Percentiles rank a stretch among this genome's conserved stretches.
These are phyloP conservation scores for Cadophora sp. DNA, from an alignment of 2,329 filamentous ascomycete species.

Conservation along the genomic window DNA sequence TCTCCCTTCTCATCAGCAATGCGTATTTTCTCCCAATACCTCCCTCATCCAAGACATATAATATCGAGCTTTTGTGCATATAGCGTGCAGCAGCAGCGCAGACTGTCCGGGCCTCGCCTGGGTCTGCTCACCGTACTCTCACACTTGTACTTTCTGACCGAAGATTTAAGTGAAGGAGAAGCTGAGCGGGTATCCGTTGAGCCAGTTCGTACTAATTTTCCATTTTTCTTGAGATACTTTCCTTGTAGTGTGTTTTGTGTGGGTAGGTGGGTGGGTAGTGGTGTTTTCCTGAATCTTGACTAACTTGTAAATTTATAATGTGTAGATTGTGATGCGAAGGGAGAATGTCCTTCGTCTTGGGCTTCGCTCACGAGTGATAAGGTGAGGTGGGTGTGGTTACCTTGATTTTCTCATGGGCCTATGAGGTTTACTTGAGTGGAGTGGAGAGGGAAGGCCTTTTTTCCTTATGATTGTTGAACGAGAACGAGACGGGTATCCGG, in stretches of 20 bases:
- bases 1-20: background rate
- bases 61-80: too few relatives aligned
- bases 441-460: too few relatives aligned
- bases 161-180: background rate
- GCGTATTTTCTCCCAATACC: too few relatives aligned
- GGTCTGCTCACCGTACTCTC: background rate
- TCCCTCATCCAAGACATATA: too few relatives aligned
- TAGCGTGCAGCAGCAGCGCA: background rate
- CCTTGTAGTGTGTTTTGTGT: too few relatives aligned
- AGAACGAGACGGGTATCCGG: too few relatives aligned
- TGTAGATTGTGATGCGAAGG: conserved; percentile 6
- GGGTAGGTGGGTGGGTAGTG: too few relatives aligned
- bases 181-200: background rate
- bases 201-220: background rate
- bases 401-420: background rate
- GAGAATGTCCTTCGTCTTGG: background rate
- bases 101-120: background rate
- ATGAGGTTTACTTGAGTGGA: too few relatives aligned
- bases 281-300: too few relatives aligned
- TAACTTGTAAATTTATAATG: too few relatives aligned
- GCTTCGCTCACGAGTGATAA: background rate
- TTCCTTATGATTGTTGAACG: too few relatives aligned
- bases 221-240: too few relatives aligned
- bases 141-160: background rate
- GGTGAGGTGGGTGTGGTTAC: background rate